Conservation (phyloP, 2,329 filamentous ascomycete species). For the Calonectria honghensis region DNA sequence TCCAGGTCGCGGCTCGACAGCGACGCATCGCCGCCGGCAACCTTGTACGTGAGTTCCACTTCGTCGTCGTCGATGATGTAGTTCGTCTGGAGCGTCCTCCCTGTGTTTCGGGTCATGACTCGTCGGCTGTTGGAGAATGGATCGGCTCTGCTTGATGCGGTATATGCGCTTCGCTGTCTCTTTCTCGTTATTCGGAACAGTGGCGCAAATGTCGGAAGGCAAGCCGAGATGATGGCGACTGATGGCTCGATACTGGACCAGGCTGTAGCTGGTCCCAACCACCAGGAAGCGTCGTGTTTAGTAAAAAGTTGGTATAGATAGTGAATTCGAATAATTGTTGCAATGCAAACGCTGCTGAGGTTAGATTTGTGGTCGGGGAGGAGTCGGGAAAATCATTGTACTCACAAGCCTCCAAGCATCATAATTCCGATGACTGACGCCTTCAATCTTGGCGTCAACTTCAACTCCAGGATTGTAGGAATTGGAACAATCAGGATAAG, state of each 20-base stretch:
- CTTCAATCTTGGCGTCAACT: constrained; percentile 36
- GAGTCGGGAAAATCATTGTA: neutral
- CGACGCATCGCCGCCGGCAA: constrained; percentile 2
- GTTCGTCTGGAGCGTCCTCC: constrained; percentile 19
- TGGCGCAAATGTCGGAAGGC: constrained; percentile 43
- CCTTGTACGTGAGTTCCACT: constrained; percentile 37
- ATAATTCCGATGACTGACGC: constrained; percentile 39
- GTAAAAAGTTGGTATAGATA: constrained; percentile 39
- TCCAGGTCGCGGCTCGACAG: constrained; percentile 6
- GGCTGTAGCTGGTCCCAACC: constrained; percentile 32
- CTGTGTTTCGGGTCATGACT: constrained; percentile 15
- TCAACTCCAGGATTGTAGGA: constrained; percentile 37
- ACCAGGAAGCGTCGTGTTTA: constrained; percentile 37
- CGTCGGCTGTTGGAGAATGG: constrained; percentile 7
- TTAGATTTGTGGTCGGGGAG: neutral
- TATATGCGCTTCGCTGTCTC: constrained; percentile 2
- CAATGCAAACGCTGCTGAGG: constrained; percentile 36
- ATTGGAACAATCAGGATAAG: constrained; percentile 42
- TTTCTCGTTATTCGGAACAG: constrained; percentile 36
- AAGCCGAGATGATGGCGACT: constrained; percentile 43
- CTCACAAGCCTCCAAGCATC: constrained; percentile 44
- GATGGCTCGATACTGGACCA: constrained; percentile 46
- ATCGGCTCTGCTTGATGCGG: constrained; percentile 10
- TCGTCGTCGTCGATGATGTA: constrained; percentile 34
- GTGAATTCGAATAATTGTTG: constrained; percentile 42